A percentile compares a stretch with the other conserved stretches of the same genome.
Conservation (phyloP, 2,329 filamentous ascomycete genomes). For the Penicillium verrucosum region DNA sequence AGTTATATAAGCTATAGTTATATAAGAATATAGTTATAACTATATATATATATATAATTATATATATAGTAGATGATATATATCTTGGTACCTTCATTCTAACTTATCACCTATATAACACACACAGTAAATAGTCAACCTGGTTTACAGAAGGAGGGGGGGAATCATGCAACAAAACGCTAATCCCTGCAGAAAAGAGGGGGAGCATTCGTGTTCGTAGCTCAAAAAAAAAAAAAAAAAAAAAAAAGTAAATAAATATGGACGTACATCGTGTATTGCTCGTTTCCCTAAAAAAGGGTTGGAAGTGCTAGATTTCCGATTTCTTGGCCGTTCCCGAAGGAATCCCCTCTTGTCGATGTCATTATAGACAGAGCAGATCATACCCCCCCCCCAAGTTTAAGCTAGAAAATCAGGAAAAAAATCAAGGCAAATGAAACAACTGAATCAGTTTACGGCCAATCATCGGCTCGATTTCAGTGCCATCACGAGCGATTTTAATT, state of each 20-base stretch:
- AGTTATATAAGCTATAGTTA: neutral
- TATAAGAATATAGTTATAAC: too few relatives aligned
- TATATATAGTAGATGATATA: neutral
- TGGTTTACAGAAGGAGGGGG: neutral
- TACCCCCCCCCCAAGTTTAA: neutral
- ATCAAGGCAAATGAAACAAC: conserved; percentile 63
- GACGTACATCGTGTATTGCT: conserved; percentile 24
- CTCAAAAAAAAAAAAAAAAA: neutral
- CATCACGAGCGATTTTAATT: conserved; percentile 92
- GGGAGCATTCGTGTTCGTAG: neutral
- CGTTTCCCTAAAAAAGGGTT: conserved; percentile 19
- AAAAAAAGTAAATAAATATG: conserved; percentile 6
- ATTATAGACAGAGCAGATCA: neutral
- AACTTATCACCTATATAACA: neutral
- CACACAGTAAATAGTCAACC: neutral
- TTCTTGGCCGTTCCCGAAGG: neutral
- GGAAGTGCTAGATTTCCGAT: neutral
- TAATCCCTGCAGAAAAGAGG: neutral
- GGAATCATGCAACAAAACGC: neutral
- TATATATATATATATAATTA: neutral
- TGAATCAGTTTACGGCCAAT: conserved; percentile 73
- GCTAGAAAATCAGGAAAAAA: neutral
- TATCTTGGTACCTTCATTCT: neutral
- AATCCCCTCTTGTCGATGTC: neutral
- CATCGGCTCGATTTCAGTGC: conserved; percentile 83